Evolutionary conservation across 106 monocot genomes (phyloP), one percentile per base, ranked within the genome.

Genomic region (Phalaenopsis equestris): DNA sequence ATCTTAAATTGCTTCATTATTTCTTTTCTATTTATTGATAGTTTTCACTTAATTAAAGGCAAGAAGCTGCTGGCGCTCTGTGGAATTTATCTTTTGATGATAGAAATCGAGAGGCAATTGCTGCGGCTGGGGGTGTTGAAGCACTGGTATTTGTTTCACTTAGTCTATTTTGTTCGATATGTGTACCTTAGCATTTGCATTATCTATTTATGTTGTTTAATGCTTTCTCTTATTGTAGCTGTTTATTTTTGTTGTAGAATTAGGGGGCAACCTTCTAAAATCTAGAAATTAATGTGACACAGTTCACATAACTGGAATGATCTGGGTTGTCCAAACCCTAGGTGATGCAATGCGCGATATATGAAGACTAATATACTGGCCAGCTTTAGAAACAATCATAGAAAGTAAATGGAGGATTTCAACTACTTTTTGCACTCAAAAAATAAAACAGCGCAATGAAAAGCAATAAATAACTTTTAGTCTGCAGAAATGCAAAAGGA

Each of bases 11-110:
- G n/a, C 23, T 14, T 76, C 18, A 49, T 47, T 12, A 24, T 21
- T n/a, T 48, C 14, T 76, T 52, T 24, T 15, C 49, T 76, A 76
- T 49, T 76, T 42, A 23, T 24, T 45, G 4, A 7, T 45, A 23
- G 2, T 76, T 24, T 76, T 76, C 18, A 8, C 12, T 48, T 76
- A 47, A 52, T 76, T 76, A 14, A 61, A 98, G 98, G 80, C 98
- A 98, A 93, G 98, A 98, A 89, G 98, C 98, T 81, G 94, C 98
- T 77, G 98, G 98, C 80, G 98, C 98, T 42, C 75, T 98, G 52
- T 98, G 98, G 98, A 98, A 98, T 80, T 84, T 98, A 80, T 98
- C 98, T 57, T 98, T 98, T 90, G 98, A 98, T 91, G 98, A 98
- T 84, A 92, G 88, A 87, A 98, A 98, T 82, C 83, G 94, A 23